A percentile compares a stretch with the other conserved stretches of the same genome.
Evolutionary conservation across 2,329 filamentous ascomycete species (phyloP).

Genomic region (Cytospora piceae): DNA sequence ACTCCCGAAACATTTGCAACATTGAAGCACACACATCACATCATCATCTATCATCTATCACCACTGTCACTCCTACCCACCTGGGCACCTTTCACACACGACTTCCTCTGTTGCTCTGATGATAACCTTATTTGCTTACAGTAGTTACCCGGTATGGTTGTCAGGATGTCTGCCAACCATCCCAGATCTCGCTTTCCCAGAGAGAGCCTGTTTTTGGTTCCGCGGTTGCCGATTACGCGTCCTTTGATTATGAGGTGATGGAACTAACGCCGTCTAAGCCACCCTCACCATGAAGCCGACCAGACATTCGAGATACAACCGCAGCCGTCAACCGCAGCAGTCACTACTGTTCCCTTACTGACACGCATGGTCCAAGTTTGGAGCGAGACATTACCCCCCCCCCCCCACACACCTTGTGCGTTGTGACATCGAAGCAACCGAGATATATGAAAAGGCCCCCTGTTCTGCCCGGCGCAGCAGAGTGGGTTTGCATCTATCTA

Average conservation of each 20-base stretch:
- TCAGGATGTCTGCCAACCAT: too few species aligned
- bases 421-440: neutral
- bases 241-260: conserved; percentile 13
- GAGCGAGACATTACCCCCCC: neutral
- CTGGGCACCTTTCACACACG: too few species aligned
- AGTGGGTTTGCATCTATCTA: neutral
- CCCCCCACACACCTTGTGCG: too few species aligned
- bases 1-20: neutral
- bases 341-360: too few species aligned
- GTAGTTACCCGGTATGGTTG: too few species aligned
- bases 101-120: too few species aligned
- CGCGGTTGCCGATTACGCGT: conserved; percentile 36
- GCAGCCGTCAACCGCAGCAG: too few species aligned
- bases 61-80: too few species aligned
- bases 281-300: neutral
- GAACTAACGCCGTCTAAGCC: neutral
- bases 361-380: neutral
- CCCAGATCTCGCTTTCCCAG: neutral
- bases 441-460: neutral
- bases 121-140: too few species aligned
- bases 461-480: conserved; percentile 14
- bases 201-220: conserved; percentile 8
- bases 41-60: neutral
- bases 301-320: neutral
- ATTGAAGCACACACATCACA: neutral